Conservation (phyloP, 2,329 filamentous ascomycete species). For the Verticillium tricorpus region DNA sequence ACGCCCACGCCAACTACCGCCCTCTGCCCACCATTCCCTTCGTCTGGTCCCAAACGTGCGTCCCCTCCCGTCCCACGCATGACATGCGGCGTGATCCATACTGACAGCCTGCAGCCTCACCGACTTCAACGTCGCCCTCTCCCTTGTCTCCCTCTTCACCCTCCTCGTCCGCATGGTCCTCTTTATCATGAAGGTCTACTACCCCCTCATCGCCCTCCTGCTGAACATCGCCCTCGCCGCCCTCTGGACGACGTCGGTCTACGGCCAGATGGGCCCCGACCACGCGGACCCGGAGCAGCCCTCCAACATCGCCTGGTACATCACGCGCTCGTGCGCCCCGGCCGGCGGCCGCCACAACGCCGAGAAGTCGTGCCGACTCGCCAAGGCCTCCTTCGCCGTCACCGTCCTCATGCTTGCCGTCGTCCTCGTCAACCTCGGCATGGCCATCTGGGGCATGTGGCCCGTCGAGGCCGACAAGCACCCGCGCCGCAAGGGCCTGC, state of each 20-base stretch:
- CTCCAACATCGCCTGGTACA: slow-evolving; percentile 68
- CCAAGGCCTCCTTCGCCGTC: slow-evolving; percentile 62
- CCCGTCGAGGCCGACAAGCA: slow-evolving; percentile 49
- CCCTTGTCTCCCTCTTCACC: slow-evolving; percentile 71
- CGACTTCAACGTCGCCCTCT: slow-evolving; percentile 71
- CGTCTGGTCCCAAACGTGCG: slow-evolving; percentile 71
- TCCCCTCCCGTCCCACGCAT: slow-evolving; percentile 14
- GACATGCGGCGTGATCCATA: not conserved
- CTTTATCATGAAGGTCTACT: slow-evolving; percentile 68
- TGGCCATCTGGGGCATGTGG: slow-evolving; percentile 55
- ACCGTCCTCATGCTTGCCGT: slow-evolving; percentile 63
- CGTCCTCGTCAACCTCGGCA: slow-evolving; percentile 53
- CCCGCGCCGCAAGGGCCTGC: not conserved
- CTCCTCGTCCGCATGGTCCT: slow-evolving; percentile 65
- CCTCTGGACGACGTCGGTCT: slow-evolving; percentile 62
- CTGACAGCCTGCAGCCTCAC: slow-evolving; percentile 54
- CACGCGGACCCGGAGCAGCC: slow-evolving; percentile 60
- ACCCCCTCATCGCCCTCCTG: slow-evolving; percentile 57
- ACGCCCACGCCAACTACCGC: slow-evolving; percentile 68
- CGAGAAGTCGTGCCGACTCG: slow-evolving; percentile 59
- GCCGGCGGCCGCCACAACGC: slow-evolving; percentile 48
- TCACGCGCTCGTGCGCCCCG: slow-evolving; percentile 63
- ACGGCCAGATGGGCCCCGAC: slow-evolving; percentile 70
- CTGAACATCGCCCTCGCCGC: slow-evolving; percentile 53
- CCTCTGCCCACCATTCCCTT: slow-evolving; percentile 59